Conservation (phyloP, 2,329 filamentous ascomycete genomes). For the Sphaerulina musiva region DNA sequence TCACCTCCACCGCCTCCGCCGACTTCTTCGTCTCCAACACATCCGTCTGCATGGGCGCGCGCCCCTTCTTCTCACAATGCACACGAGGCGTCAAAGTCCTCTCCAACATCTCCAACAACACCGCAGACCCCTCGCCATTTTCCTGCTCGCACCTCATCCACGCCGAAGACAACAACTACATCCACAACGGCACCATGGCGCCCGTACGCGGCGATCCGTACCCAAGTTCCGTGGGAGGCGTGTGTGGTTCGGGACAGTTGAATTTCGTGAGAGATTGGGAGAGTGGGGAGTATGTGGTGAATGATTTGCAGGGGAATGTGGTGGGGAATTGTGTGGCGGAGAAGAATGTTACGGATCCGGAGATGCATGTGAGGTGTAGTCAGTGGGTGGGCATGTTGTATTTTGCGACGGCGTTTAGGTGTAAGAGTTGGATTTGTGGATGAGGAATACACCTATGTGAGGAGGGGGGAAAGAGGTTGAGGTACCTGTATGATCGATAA, state of each 20-base stretch:
- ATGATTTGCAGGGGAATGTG: conserved; percentile 8
- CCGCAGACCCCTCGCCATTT: conserved; percentile 11
- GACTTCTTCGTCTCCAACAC: conserved; percentile 24
- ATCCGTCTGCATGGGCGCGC: conserved; percentile 21
- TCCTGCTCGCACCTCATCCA: conserved; percentile 17
- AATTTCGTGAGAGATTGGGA: conserved; percentile 13
- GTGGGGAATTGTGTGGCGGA: conserved; percentile 16
- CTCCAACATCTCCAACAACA: conserved; percentile 6
- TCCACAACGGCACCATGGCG: conserved; percentile 18
- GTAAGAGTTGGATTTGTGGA: conserved; percentile 16
- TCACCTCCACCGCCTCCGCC: conserved; percentile 4
- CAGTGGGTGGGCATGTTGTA: conserved; percentile 22
- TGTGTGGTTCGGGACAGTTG: conserved; percentile 18
- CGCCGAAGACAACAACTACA: conserved; percentile 20
- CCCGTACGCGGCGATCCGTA: conserved; percentile 2
- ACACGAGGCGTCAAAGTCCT: conserved; percentile 18
- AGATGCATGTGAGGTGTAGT: conserved; percentile 9
- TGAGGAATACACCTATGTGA: neutral
- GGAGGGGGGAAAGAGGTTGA: too few relatives aligned
- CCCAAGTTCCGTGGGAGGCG: conserved; percentile 10
- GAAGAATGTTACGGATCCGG: neutral
- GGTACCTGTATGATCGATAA: too few relatives aligned
- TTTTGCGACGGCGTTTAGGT: conserved; percentile 16
- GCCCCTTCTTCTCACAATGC: conserved; percentile 16
- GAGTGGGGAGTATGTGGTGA: conserved; percentile 9